Evolutionary conservation across 257 asterid species (phyloP).

Genomic region (Eucommia ulmoides): DNA sequence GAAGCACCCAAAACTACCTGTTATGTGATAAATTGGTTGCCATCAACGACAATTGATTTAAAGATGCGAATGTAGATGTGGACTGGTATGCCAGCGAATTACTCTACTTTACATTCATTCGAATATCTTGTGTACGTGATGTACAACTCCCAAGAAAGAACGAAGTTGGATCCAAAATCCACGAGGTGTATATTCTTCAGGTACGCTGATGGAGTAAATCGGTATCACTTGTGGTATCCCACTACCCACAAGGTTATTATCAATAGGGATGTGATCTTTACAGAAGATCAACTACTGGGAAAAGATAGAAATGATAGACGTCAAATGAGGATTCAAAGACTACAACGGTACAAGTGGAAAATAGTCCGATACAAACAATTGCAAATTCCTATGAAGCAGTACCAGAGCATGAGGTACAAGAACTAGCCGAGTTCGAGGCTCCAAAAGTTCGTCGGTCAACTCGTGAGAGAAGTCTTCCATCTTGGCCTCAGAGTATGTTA

Average conservation of each 20-base stretch:
- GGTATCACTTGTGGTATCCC: neutral
- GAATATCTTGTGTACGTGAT: neutral
- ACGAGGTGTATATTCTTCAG: neutral
- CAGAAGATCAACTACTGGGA: neutral
- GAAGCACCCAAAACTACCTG: neutral
- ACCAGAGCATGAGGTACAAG: neutral
- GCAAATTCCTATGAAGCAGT: neutral
- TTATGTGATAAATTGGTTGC: neutral
- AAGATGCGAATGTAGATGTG: neutral
- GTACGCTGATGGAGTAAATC: neutral
- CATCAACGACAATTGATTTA: neutral
- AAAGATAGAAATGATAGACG: neutral
- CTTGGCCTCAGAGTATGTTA: neutral
- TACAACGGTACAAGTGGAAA: neutral
- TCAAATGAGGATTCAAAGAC: neutral
- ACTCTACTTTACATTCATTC: neutral
- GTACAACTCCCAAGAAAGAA: neutral
- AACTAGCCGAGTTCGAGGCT: neutral
- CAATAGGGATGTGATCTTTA: neutral
- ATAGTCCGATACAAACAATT: neutral
- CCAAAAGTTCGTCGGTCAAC: neutral
- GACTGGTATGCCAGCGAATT: neutral
- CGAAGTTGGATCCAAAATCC: constrained; percentile 1
- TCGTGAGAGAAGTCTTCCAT: neutral
- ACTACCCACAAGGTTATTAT: neutral